Evolutionary conservation across 495 filamentous ascomycete genomes (phyloP).

Genomic region (Trichoderma virens): DNA sequence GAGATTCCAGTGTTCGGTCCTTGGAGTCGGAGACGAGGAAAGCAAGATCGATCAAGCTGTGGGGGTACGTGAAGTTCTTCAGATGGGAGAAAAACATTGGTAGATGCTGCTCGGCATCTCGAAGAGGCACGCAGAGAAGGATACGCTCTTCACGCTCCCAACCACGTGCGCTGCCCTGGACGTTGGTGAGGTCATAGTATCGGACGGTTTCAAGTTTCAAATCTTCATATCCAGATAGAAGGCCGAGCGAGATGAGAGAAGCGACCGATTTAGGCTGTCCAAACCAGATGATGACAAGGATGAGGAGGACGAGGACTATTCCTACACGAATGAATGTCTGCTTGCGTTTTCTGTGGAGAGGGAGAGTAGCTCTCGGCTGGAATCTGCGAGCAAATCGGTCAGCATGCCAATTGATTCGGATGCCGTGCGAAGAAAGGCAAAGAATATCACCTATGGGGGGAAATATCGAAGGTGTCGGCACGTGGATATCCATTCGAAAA

Average conservation of each 20-base stretch:
- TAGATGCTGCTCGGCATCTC: conserved; percentile 88
- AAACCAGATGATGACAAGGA: conserved; percentile 55
- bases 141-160: conserved; percentile 96
- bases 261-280: conserved; percentile 61
- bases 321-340: conserved; percentile 65
- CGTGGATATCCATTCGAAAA: conserved; percentile 75
- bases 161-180: conserved; percentile 79
- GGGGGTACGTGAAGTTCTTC: conserved; percentile 93
- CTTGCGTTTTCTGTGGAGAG: conserved; percentile 63
- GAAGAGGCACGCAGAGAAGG: conserved; percentile 86
- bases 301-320: conserved; percentile 35
- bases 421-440: conserved; percentile 37
- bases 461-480: conserved; percentile 69
- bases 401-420: conserved; percentile 10
- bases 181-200: conserved; percentile 90
- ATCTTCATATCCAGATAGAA: conserved; percentile 60
- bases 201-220: conserved; percentile 85
- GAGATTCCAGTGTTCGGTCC: conserved; percentile 72
- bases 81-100: conserved; percentile 98
- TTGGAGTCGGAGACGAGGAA: conserved; percentile 98
- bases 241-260: conserved; percentile 63
- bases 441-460: conserved; percentile 91
- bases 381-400: conserved; percentile 50
- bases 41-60: conserved; percentile 90
- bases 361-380: conserved; percentile 69